Evolutionary conservation across 441 rosid species (phyloP).

Genomic region (Eutrema salsugineum): DNA sequence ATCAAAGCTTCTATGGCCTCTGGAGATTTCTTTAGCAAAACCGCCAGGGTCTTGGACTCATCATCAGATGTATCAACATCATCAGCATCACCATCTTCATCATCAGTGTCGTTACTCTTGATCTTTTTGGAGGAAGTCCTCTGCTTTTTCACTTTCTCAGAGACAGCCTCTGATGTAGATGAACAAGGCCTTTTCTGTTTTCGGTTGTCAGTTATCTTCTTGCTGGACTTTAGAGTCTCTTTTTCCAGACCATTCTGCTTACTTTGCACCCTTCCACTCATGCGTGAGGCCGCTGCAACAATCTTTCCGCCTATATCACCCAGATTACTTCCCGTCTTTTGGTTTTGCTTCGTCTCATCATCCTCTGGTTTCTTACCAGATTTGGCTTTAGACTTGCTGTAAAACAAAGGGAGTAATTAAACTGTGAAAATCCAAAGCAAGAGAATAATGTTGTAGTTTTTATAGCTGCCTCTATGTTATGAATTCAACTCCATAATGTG

Average conservation of each 20-base stretch:
- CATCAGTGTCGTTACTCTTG: neutral
- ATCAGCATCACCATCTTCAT: neutral
- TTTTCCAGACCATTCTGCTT: neutral
- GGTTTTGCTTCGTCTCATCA: neutral
- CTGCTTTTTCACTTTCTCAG: neutral
- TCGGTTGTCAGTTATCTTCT: neutral
- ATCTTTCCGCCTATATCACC: slow-evolving; percentile 18
- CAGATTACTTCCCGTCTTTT: neutral
- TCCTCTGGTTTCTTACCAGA: neutral
- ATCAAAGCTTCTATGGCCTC: neutral
- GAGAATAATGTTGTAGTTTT: neutral
- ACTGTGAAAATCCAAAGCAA: neutral
- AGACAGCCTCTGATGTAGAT: slow-evolving; percentile 11
- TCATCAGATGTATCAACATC: neutral
- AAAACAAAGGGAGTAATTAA: neutral
- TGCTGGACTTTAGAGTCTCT: neutral
- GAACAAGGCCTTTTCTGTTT: neutral
- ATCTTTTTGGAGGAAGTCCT: neutral
- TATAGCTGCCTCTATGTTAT: neutral
- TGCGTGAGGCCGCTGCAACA: slow-evolving; percentile 25
- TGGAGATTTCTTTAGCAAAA: neutral
- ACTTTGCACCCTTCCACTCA: neutral
- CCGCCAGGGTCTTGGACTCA: neutral
- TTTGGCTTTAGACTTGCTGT: neutral
- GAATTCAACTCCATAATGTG: neutral